A percentile compares a stretch with the other conserved stretches of the same genome.
Conservation (phyloP, 306 rosid genomes). For the Gastrolobium villosum region DNA sequence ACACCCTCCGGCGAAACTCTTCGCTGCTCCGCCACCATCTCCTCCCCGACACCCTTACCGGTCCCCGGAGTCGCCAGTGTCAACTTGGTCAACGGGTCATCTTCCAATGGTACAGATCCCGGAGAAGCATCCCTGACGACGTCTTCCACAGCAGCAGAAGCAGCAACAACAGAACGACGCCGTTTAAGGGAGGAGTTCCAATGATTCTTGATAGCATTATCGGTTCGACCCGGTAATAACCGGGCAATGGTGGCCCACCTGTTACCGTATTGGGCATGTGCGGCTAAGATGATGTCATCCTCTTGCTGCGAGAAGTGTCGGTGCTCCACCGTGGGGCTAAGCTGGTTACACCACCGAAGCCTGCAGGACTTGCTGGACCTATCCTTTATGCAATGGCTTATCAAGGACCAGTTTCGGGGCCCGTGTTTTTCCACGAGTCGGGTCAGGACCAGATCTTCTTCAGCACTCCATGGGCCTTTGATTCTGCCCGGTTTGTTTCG, state of each 20-base stretch:
- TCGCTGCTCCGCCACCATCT: neutral
- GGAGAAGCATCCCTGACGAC: slow-evolving; percentile 9
- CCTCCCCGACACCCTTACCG: neutral
- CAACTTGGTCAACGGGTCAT: slow-evolving; percentile 75
- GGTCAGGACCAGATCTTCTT: slow-evolving; percentile 79
- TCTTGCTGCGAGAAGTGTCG: slow-evolving; percentile 77
- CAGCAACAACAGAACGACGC: neutral
- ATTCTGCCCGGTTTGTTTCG: slow-evolving; percentile 42
- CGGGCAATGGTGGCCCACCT: slow-evolving; percentile 91
- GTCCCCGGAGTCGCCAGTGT: slow-evolving; percentile 80
- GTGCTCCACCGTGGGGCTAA: slow-evolving; percentile 82
- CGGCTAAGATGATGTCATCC: slow-evolving; percentile 77
- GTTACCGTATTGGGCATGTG: slow-evolving; percentile 76
- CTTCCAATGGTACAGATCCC: slow-evolving; percentile 32
- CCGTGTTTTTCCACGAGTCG: slow-evolving; percentile 76
- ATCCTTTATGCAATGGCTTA: slow-evolving; percentile 71
- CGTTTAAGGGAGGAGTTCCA: slow-evolving; percentile 87
- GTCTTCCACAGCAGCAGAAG: no score
- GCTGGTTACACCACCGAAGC: slow-evolving; percentile 90
- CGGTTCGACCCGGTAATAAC: slow-evolving; percentile 84
- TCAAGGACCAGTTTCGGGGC: slow-evolving; percentile 80
- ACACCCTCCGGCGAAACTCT: slow-evolving; percentile 40
- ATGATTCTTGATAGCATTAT: slow-evolving; percentile 87
- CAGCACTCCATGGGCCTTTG: slow-evolving; percentile 88
- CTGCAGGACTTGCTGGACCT: slow-evolving; percentile 89